Conservation (phyloP, 177 flowering plant genomes). For the Vitis hybrid region DNA sequence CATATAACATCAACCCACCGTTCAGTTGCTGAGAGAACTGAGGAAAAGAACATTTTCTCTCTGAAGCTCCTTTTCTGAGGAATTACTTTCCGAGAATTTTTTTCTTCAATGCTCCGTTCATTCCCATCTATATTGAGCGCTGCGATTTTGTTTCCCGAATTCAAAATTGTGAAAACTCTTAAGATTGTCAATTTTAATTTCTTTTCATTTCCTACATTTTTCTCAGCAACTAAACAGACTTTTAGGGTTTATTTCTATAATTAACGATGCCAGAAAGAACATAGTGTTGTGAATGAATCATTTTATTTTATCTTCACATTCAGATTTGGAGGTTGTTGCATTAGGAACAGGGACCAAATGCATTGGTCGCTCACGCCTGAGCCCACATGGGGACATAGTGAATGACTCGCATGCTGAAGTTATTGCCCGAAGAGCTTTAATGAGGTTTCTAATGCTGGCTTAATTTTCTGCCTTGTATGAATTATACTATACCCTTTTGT, state of each 20-base stretch:
- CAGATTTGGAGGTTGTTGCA: slow-evolving; percentile 78
- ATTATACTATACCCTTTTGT: neutral
- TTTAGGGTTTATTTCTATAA: too few species aligned
- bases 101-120: neutral
- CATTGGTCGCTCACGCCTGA: slow-evolving; percentile 60
- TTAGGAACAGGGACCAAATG: slow-evolving; percentile 95
- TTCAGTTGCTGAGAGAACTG: too few species aligned
- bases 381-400: slow-evolving; percentile 69
- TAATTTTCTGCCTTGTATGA: neutral
- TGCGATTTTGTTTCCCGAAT: neutral
- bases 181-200: neutral
- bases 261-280: too few species aligned
- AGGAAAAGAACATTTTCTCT: too few species aligned
- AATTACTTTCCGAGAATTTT: too few species aligned
- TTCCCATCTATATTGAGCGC: neutral
- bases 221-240: too few species aligned
- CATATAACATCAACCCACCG: too few species aligned
- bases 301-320: slow-evolving; percentile 2
- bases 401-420: slow-evolving; percentile 95
- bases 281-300: neutral
- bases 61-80: too few species aligned
- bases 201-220: neutral
- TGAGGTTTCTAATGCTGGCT: slow-evolving; percentile 47
- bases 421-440: slow-evolving; percentile 73
- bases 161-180: neutral